Evolutionary conservation across 108 stramenopile species (phyloP).

Genomic region (Discostella pseudostelligera): DNA sequence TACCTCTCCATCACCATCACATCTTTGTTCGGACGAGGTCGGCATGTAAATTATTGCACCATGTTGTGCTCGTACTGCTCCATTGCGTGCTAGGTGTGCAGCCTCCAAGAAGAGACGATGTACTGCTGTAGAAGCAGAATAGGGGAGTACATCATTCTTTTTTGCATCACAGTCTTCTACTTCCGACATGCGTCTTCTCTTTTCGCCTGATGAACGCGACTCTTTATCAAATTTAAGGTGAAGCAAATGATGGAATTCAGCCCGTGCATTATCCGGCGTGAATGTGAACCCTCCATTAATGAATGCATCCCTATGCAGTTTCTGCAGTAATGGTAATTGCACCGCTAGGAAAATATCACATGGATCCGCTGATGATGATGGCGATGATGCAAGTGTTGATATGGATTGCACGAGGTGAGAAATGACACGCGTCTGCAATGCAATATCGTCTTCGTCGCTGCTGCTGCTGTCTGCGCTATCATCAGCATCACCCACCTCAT

Average conservation of each 20-base stretch:
- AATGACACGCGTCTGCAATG: slow-evolving; percentile 13
- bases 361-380: slow-evolving; percentile 7
- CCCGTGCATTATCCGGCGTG: neutral
- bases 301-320: slow-evolving; percentile 16
- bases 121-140: neutral
- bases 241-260: slow-evolving; percentile 17
- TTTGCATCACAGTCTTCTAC: too few relatives aligned
- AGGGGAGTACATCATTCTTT: neutral
- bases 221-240: slow-evolving; percentile 16
- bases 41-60: slow-evolving; percentile 36
- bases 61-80: slow-evolving; percentile 31
- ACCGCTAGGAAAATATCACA: slow-evolving; percentile 28
- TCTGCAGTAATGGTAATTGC: slow-evolving; percentile 28
- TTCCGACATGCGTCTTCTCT: slow-evolving; percentile 20
- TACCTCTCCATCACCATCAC: neutral
- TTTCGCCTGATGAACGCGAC: slow-evolving; percentile 9
- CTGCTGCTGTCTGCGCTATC: neutral
- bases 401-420: slow-evolving; percentile 9
- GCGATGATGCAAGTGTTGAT: slow-evolving; percentile 10
- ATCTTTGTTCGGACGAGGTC: neutral
- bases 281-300: slow-evolving; percentile 22
- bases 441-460: neutral
- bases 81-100: slow-evolving; percentile 33
- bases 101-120: slow-evolving; percentile 27
- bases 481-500: slow-evolving; percentile 4